Evolutionary conservation across 805 yeast species (phyloP).

Genomic region (Pichia phayaonensis): DNA sequence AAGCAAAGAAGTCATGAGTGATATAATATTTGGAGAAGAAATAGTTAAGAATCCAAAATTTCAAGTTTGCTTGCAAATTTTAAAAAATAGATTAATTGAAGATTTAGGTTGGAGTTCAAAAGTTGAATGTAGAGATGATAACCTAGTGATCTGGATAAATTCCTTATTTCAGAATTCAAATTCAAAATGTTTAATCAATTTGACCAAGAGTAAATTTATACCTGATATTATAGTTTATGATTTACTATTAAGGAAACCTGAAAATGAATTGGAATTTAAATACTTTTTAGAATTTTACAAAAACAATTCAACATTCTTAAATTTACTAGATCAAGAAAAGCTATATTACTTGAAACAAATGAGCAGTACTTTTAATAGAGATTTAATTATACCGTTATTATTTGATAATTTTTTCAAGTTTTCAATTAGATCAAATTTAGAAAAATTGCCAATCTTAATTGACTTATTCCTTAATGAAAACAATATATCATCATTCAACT

Average conservation of each 20-base stretch:
- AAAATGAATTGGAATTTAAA: slow-evolving; percentile 20
- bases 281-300: slow-evolving; percentile 20
- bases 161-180: slow-evolving; percentile 22
- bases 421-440: slow-evolving; percentile 19
- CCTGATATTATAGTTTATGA: slow-evolving; percentile 26
- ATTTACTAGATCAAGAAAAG: slow-evolving; percentile 24
- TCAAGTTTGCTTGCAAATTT: slow-evolving; percentile 11
- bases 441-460: slow-evolving; percentile 16
- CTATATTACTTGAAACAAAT: slow-evolving; percentile 18
- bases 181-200: slow-evolving; percentile 11
- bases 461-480: slow-evolving; percentile 14
- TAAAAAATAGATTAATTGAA: slow-evolving; percentile 20
- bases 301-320: slow-evolving; percentile 14
- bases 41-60: slow-evolving; percentile 8
- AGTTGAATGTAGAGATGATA: slow-evolving; percentile 14
- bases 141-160: slow-evolving; percentile 21
- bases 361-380: slow-evolving; percentile 11
- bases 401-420: slow-evolving; percentile 21
- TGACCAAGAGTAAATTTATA: slow-evolving; percentile 14
- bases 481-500: slow-evolving; percentile 8
- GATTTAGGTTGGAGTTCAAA: slow-evolving; percentile 15
- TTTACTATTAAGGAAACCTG: slow-evolving; percentile 21
- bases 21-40: slow-evolving; percentile 2
- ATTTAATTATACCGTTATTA: slow-evolving; percentile 21
- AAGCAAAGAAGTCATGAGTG: slow-evolving; percentile 2